Evolutionary conservation across 176 grass and related monocot genomes (phyloP), one percentile per base, ranked within the genome.

Genomic region (Paspalum vaginatum): DNA sequence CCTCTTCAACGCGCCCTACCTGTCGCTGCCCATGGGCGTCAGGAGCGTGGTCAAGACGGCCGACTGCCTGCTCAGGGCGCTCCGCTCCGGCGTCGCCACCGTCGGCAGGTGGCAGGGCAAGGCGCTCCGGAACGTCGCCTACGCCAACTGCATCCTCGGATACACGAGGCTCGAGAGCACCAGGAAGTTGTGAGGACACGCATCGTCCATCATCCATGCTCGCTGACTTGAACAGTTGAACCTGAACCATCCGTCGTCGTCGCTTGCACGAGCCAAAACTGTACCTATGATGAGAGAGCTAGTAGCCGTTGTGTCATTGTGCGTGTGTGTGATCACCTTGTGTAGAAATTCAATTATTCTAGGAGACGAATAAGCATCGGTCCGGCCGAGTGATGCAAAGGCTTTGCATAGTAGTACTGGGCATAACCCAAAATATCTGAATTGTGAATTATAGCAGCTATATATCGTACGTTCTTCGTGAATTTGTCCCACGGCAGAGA

Each of bases 1-100:
- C 83, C 77, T 97, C 75, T 97, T 97, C 82, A 97, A 97, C 65
- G 87, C 95, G n/a, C 95, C 95, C 1, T 97, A 93, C 54, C 91
- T 91, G 72, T 97, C 95, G 14, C 84, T 94, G 41, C 89, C 95
- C 12, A 85, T 41, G 87, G 89, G 92, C 24, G 69, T 92, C 9
- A 71, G 80, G 48, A 83, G 84, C 65, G 79, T 92, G 17, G 85
- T 93, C 0, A 91, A 86, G 79, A 90, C 81, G 74, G 88, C 89
- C 0, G 89, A 91, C 80, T 92, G 75, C 66, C 77, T 91, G 42
- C 60, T 87, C 81, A 88, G 87, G 89, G 82, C 71, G 56, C n/a
- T 93, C 25, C 77, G 81, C 15, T 72, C 87, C 40, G 68, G 89
- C 54, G 57, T 82, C 21, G 88, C 86, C 57, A 69, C 80, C 66